These are phyloP conservation scores for Hericium erinaceus DNA, from an alignment of 768 basidiomycete genomes.

Conservation along the genomic window DNA sequence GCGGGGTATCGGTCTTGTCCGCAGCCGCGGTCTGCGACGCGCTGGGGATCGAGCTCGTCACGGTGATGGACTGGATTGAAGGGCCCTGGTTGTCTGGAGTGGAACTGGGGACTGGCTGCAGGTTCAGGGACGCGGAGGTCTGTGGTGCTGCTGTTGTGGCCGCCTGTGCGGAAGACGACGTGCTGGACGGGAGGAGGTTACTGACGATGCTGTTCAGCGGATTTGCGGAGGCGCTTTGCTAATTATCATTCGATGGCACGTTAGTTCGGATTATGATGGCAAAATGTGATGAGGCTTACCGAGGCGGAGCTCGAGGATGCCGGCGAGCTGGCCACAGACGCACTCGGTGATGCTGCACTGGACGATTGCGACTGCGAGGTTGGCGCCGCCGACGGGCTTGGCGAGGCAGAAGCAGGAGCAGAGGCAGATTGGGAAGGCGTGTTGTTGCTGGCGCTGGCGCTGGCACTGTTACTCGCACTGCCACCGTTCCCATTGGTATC, in stretches of 20 bases:
- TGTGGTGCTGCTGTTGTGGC: constrained; percentile 8
- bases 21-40: constrained; percentile 16
- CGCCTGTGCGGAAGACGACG: constrained; percentile 4
- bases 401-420: constrained; percentile 11
- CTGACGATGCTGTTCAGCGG: constrained; percentile 9
- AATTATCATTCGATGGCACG: too few relatives aligned
- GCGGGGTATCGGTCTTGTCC: constrained; percentile 21
- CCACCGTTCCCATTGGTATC: not conserved
- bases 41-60: constrained; percentile 14
- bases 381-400: constrained; percentile 3
- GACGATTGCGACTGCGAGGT: not conserved
- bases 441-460: not conserved
- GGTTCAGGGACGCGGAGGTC: constrained; percentile 6
- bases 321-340: constrained; percentile 1
- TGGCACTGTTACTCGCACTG: not conserved
- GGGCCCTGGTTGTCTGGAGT: not conserved
- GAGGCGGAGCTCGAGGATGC: not conserved
- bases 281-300: too few relatives aligned
- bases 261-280: too few relatives aligned
- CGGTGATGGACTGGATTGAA: constrained; percentile 18
- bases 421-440: constrained; percentile 4
- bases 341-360: constrained; percentile 1
- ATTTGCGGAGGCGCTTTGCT: not conserved
- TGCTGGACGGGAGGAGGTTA: constrained; percentile 22
- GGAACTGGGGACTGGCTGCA: constrained; percentile 18